These are phyloP conservation scores for Trifolium dubium DNA, from an alignment of 306 rosid species.

Conservation along the genomic window DNA sequence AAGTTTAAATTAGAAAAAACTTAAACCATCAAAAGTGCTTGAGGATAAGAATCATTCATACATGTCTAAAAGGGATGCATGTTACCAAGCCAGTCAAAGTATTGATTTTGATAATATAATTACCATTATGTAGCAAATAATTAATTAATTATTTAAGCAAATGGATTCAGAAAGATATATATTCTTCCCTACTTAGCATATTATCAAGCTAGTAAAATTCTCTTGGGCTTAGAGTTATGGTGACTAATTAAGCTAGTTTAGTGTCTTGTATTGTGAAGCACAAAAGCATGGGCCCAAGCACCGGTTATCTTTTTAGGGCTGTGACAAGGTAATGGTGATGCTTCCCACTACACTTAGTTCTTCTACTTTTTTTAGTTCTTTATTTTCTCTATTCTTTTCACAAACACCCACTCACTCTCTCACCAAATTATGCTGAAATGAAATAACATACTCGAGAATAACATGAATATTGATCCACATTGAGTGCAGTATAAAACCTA, in stretches of 20 bases:
- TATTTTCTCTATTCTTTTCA: conserved; percentile 76
- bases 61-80: conserved; percentile 46
- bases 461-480: conserved; percentile 57
- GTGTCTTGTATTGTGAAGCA: conserved; percentile 51
- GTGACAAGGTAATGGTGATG: conserved; percentile 59
- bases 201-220: conserved; percentile 49
- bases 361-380: conserved; percentile 46
- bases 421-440: conserved; percentile 53
- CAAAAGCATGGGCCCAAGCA: conserved; percentile 70
- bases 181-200: conserved; percentile 46
- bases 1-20: neutral
- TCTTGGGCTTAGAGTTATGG: conserved; percentile 49
- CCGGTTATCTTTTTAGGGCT: conserved; percentile 49
- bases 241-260: conserved; percentile 40
- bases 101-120: conserved; percentile 20
- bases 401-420: conserved; percentile 67
- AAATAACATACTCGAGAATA: conserved; percentile 36
- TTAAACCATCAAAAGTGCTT: conserved; percentile 34
- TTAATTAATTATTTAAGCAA: conserved; percentile 40
- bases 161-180: conserved; percentile 39
- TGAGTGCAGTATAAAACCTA: neutral
- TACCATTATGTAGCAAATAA: conserved; percentile 37
- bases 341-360: conserved; percentile 59
- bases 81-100: conserved; percentile 39
- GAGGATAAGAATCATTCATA: conserved; percentile 33